Conservation (phyloP, 257 asterid genomes). For the Solanum sparsipilum region DNA sequence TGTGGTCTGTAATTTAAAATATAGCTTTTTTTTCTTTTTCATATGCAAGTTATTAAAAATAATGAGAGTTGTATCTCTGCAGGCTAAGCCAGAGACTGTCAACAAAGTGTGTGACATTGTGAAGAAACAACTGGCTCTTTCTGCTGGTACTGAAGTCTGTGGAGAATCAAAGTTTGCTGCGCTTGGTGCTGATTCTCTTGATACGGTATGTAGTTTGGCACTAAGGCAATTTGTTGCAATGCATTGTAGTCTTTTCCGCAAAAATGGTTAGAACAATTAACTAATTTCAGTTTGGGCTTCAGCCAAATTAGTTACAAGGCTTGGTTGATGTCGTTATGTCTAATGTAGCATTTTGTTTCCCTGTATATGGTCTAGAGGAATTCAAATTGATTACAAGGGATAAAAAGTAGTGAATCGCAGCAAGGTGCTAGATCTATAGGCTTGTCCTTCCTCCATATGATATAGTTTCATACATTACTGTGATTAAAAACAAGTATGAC, state of each 20-base stretch:
- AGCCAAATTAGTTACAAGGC: not conserved
- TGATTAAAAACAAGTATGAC: not conserved
- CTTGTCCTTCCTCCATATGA: not conserved
- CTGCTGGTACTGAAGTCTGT: conserved; percentile 36
- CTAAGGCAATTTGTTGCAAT: not conserved
- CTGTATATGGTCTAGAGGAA: not conserved
- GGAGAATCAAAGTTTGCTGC: conserved; percentile 71
- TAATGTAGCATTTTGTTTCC: not conserved
- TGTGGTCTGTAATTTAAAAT: not conserved
- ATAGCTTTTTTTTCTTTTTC: not conserved
- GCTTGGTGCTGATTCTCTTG: conserved; percentile 96
- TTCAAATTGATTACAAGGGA: not conserved
- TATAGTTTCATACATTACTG: not conserved
- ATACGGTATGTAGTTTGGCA: conserved; percentile 44
- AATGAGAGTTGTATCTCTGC: conserved; percentile 1
- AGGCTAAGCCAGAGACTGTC: conserved; percentile 93
- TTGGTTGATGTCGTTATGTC: not conserved
- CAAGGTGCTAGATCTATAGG: not conserved
- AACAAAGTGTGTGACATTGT: conserved; percentile 67
- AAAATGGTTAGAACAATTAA: not conserved
- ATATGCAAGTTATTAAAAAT: not conserved
- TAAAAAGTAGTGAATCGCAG: not conserved
- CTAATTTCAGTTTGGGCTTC: not conserved
- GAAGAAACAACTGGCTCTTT: conserved; percentile 79
- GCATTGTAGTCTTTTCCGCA: not conserved